Base-by-base conservation (phyloP, 1,284 basidiomycete genomes). In the Cutaneotrichosporon mucoides region DNA sequence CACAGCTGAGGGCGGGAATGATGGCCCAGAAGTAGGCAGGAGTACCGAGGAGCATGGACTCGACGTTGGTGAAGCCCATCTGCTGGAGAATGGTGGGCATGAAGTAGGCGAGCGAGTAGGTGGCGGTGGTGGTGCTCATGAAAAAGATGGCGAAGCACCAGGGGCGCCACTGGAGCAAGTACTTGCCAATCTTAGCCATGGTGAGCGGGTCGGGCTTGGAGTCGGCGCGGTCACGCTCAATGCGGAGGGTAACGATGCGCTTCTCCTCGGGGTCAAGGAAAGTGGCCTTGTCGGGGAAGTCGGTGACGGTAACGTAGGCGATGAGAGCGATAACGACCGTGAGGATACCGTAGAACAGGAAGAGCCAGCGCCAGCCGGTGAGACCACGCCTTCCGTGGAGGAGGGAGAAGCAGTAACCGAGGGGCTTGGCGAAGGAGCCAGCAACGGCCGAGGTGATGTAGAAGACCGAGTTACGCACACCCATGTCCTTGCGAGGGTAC, bases 401-500 rank as follows among this genome's bases (percentile, higher is more conserved):
- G 2, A 55, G 59, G 1, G 62, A 58, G 50, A 63, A 57, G 34
- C 45, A 42, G 40, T 51, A 63, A 4, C 50, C 59, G 12, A 63
- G 42, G 10, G 48, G 52, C 56, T 61, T 61, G 38, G 53, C 59
- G 6, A 66, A 59, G 4, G 54, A 53, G n/a, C 56, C 61, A 8
- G 54, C 49, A 57, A 64, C 66, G 49, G 59, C 59, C 5, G 62
- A 66, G 45, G 59, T 55, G 42, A 79, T 70, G 72, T 81, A 81
- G 72, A 81, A 81, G 43, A 70, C 62, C 6, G 75, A 72, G 65
- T 66, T 59, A 50, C 68, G 67, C 16, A 45, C 66, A 55, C 79
- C 77, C 49, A 77, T 76, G 65, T 81, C 77, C 57, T 72, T 72
- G n/a, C 80, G 76, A 2, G 78, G 76, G 66, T 81, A 82, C 80